Percentiles rank a stretch among this genome's conserved stretches.
phyloP scores from a whole-genome alignment of 495 filamentous ascomycete species.

The Pseudoneurospora amorphoporcata region DNA sequence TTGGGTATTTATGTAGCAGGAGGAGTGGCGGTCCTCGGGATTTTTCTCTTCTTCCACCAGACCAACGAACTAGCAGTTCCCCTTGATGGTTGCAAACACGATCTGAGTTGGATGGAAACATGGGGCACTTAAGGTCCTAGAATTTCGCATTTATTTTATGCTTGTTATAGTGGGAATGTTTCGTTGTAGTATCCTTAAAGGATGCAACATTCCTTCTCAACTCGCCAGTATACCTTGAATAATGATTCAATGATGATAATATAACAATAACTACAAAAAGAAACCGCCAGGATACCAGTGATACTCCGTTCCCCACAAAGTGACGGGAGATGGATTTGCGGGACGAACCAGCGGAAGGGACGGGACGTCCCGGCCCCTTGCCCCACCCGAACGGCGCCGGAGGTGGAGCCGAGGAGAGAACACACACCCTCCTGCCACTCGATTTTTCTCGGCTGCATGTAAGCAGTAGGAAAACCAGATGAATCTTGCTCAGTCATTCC shows the following conservation, averaged over 20 bases:
- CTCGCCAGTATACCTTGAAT: no score
- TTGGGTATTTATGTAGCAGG: no score
- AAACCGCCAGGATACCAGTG: neutral
- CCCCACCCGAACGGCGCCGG: neutral
- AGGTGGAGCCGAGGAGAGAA: neutral
- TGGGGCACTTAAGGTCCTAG: neutral
- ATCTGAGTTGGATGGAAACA: neutral
- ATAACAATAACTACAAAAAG: no score
- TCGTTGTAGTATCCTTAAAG: neutral
- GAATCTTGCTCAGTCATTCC: neutral
- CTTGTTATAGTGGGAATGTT: neutral
- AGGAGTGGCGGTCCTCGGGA: no score
- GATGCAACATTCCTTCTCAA: neutral
- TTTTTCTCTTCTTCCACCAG: no score
- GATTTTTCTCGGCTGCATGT: neutral
- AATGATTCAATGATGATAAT: no score
- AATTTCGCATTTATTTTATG: neutral
- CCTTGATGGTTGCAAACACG: no score
- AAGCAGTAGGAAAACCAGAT: neutral
- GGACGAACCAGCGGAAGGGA: neutral
- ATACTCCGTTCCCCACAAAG: neutral
- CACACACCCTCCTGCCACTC: neutral
- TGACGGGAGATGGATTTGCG: neutral
- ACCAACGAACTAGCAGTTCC: no score
- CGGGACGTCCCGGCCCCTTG: neutral